Evolutionary conservation across 257 asterid genomes (phyloP).

Genomic region (Cinchona pubescens): DNA sequence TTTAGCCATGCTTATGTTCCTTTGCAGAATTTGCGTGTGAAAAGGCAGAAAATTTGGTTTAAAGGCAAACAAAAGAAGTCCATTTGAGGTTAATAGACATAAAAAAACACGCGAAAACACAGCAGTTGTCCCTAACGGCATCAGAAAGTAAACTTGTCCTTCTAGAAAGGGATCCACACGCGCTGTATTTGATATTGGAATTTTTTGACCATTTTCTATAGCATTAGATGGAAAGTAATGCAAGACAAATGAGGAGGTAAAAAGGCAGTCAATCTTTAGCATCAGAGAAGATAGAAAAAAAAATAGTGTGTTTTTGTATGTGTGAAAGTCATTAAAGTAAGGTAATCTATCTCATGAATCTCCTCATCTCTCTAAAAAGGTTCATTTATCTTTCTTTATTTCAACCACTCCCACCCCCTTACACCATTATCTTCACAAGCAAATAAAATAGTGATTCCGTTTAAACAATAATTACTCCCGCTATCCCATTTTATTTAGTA

Average conservation of each 20-base stretch:
- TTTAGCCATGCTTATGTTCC: slow-evolving; percentile 33
- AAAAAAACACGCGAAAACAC: slow-evolving; percentile 23
- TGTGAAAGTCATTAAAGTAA: slow-evolving; percentile 24
- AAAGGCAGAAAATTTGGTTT: slow-evolving; percentile 50
- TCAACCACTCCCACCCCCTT: not conserved
- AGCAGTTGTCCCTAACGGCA: not conserved
- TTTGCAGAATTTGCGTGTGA: slow-evolving; percentile 54
- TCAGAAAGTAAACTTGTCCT: not conserved
- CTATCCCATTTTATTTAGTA: no score
- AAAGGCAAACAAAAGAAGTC: slow-evolving; percentile 38
- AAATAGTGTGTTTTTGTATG: not conserved
- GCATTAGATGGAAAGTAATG: slow-evolving; percentile 16
- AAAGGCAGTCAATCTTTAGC: slow-evolving; percentile 55
- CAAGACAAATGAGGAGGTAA: slow-evolving; percentile 36
- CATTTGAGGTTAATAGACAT: slow-evolving; percentile 13
- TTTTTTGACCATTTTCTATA: not conserved
- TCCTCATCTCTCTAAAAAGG: slow-evolving; percentile 53
- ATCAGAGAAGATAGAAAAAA: slow-evolving; percentile 21
- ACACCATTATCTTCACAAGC: slow-evolving; percentile 21
- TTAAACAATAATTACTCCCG: no score
- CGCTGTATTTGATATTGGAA: not conserved
- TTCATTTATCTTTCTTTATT: slow-evolving; percentile 37
- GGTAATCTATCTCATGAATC: slow-evolving; percentile 62
- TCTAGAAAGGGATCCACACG: not conserved
- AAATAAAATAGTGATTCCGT: slow-evolving; percentile 9